Percentiles rank a stretch among this genome's conserved stretches.
These are phyloP conservation scores for Tricholoma flavovirens DNA, from an alignment of 768 basidiomycete species.

Conservation along the genomic window DNA sequence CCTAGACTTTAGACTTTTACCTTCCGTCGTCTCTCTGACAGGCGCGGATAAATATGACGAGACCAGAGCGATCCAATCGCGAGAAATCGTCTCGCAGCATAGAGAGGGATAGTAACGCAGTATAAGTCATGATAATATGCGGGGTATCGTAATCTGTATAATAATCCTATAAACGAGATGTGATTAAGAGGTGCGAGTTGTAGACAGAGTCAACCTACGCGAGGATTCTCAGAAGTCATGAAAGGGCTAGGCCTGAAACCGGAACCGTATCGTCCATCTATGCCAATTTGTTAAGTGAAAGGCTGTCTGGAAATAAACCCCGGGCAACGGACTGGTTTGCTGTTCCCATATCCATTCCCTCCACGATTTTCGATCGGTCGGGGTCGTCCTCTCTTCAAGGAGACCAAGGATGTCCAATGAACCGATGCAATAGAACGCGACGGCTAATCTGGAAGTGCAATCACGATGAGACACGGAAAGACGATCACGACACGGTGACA, in stretches of 20 bases:
- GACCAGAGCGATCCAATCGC: slow-evolving; percentile 58
- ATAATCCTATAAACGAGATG: slow-evolving; percentile 12
- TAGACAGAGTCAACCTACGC: slow-evolving; percentile 8
- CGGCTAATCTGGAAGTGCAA: slow-evolving; percentile 53
- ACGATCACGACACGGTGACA: neutral
- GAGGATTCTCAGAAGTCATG: slow-evolving; percentile 36
- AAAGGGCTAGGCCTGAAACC: slow-evolving; percentile 76
- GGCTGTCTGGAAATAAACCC: slow-evolving; percentile 4
- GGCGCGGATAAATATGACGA: slow-evolving; percentile 58
- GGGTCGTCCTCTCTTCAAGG: slow-evolving; percentile 39
- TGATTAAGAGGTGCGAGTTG: slow-evolving; percentile 5
- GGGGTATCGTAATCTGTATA: slow-evolving; percentile 59
- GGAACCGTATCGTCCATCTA: slow-evolving; percentile 54
- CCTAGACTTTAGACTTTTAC: slow-evolving; percentile 35
- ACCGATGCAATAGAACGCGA: slow-evolving; percentile 87
- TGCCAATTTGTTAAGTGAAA: neutral
- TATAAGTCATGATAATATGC: slow-evolving; percentile 92
- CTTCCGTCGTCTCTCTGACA: slow-evolving; percentile 84
- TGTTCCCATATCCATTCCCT: slow-evolving; percentile 87
- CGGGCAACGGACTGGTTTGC: slow-evolving; percentile 50
- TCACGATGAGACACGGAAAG: slow-evolving; percentile 8
- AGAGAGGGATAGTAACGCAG: slow-evolving; percentile 75
- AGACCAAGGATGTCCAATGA: slow-evolving; percentile 70
- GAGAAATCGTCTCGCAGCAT: slow-evolving; percentile 85
- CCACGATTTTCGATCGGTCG: slow-evolving; percentile 58